Evolutionary conservation across 345 rosid genomes (phyloP).

Genomic region (Eucalyptus curtisii): DNA sequence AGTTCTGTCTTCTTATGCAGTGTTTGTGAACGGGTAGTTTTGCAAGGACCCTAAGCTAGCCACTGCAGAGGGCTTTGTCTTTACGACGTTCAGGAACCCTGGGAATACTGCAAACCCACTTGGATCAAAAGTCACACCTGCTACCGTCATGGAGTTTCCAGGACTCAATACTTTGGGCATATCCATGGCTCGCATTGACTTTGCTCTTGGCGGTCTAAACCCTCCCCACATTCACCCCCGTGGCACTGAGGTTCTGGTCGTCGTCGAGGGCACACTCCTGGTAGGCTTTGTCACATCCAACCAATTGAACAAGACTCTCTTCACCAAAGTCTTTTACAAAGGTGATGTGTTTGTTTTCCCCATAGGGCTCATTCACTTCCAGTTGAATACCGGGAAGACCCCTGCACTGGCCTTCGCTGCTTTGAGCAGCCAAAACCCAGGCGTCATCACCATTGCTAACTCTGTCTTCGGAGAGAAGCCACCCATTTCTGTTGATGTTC

Average conservation of each 20-base stretch:
- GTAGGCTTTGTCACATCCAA: slow-evolving; percentile 4
- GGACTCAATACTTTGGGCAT: slow-evolving; percentile 5
- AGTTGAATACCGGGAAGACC: background rate
- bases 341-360: slow-evolving; percentile 2
- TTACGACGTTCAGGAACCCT: background rate
- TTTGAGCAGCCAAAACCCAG: slow-evolving; percentile 2
- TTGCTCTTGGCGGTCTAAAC: background rate
- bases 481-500: slow-evolving; percentile 2
- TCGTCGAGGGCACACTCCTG: background rate
- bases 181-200: background rate
- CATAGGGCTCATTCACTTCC: background rate
- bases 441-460: background rate
- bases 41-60: slow-evolving; percentile 6
- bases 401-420: background rate
- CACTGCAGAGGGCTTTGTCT: background rate
- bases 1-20: no score
- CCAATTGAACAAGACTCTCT: background rate
- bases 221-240: slow-evolving; percentile 3
- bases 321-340: background rate
- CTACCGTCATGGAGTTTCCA: background rate
- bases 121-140: background rate
- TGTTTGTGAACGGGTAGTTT: slow-evolving; percentile 22
- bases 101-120: background rate
- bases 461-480: background rate
- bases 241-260: background rate